A percentile compares a stretch with the other conserved stretches of the same genome.
Evolutionary conservation across 371 early-diverging fungal species (phyloP).

Genomic region (Lichtheimia ramosa): DNA sequence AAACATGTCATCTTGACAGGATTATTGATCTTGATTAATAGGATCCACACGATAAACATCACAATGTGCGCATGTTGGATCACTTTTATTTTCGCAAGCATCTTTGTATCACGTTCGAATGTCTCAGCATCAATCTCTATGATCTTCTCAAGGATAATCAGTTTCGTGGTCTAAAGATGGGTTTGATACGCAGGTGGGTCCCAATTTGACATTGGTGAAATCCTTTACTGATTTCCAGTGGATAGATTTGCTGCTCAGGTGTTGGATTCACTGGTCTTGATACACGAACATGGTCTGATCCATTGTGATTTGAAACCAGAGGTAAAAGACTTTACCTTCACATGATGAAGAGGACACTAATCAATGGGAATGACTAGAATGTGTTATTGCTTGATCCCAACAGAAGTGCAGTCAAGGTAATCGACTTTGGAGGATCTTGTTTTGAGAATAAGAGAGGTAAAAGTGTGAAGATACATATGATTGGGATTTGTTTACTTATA

Average conservation of each 20-base stretch:
- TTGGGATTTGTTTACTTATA: not conserved
- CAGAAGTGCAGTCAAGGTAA: conserved; percentile 89
- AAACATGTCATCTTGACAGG: not conserved
- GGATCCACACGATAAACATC: conserved; percentile 81
- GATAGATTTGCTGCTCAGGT: conserved; percentile 79
- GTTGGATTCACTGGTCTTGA: conserved; percentile 72
- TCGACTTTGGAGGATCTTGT: conserved; percentile 98
- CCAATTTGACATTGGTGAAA: not conserved
- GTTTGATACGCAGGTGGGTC: conserved; percentile 66
- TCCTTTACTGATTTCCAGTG: not conserved
- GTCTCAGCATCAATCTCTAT: conserved; percentile 94
- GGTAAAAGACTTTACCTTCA: conserved; percentile 29
- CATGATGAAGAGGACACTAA: not conserved
- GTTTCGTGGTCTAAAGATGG: conserved; percentile 87
- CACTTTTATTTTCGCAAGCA: conserved; percentile 93
- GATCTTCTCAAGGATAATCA: conserved; percentile 92
- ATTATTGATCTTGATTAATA: conserved; percentile 17
- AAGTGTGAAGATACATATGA: conserved; percentile 28
- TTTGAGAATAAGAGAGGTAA: conserved; percentile 74
- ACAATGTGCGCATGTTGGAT: conserved; percentile 85
- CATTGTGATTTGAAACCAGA: conserved; percentile 98
- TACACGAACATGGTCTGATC: conserved; percentile 75
- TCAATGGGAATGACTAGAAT: conserved; percentile 38
- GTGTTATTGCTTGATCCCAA: conserved; percentile 73
- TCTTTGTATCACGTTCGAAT: conserved; percentile 95